Evolutionary conservation across 768 basidiomycete genomes (phyloP).

Genomic region (Tricholoma hemisulphureum): DNA sequence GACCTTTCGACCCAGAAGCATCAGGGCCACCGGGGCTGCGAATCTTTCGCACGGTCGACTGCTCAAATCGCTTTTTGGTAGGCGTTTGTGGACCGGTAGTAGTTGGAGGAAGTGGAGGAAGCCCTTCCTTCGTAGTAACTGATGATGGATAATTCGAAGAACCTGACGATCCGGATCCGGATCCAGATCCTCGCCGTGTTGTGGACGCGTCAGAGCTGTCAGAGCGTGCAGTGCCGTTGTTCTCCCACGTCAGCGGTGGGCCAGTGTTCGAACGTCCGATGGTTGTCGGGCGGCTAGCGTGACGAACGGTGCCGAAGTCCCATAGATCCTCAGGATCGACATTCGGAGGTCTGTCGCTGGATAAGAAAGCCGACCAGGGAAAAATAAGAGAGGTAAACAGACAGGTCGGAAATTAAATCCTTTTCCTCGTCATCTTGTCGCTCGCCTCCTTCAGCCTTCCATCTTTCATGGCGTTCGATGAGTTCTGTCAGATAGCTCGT

Average conservation of each 20-base stretch:
- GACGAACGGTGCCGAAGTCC: slow-evolving; percentile 97
- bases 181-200: slow-evolving; percentile 25
- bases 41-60: slow-evolving; percentile 69
- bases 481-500: slow-evolving; percentile 92
- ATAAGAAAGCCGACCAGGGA: background rate
- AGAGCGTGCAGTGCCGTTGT: slow-evolving; percentile 53
- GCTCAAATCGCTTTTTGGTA: slow-evolving; percentile 46
- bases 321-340: slow-evolving; percentile 82
- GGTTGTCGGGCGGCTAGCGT: slow-evolving; percentile 58
- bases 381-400: slow-evolving; percentile 25
- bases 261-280: slow-evolving; percentile 70
- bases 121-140: slow-evolving; percentile 52
- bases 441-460: slow-evolving; percentile 87
- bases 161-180: slow-evolving; percentile 28
- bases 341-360: slow-evolving; percentile 43
- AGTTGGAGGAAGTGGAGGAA: slow-evolving; percentile 56
- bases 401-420: slow-evolving; percentile 63
- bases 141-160: slow-evolving; percentile 45
- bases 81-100: slow-evolving; percentile 31
- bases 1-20: slow-evolving; percentile 25
- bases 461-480: slow-evolving; percentile 91
- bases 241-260: slow-evolving; percentile 78
- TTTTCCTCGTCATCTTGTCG: slow-evolving; percentile 70
- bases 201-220: slow-evolving; percentile 35
- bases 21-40: slow-evolving; percentile 26